A percentile compares a stretch with the other conserved stretches of the same genome.
Conservation (phyloP, 495 filamentous ascomycete genomes). For the Baudoinia panamericana region DNA sequence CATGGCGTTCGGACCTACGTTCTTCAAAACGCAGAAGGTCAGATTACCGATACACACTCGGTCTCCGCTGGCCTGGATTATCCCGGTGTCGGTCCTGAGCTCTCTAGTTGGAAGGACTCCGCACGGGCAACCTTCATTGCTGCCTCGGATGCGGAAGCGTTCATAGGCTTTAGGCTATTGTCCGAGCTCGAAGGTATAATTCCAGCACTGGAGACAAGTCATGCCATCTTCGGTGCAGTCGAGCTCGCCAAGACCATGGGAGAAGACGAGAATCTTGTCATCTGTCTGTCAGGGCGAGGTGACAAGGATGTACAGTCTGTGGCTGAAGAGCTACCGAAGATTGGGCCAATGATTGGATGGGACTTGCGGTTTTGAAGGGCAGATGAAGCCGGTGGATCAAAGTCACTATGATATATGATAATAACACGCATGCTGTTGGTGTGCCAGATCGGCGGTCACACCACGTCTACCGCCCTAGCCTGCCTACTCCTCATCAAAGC, state of each 20-base stretch:
- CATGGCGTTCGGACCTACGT: constrained; percentile 95
- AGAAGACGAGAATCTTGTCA: constrained; percentile 81
- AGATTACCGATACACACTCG: constrained; percentile 89
- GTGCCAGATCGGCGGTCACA: not conserved
- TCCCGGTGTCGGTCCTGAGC: constrained; percentile 88
- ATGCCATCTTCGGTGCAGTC: constrained; percentile 80
- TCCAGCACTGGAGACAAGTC: constrained; percentile 83
- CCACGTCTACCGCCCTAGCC: too few relatives aligned
- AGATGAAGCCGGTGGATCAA: not conserved
- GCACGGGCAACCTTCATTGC: constrained; percentile 77
- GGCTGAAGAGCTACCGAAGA: constrained; percentile 75
- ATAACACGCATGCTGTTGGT: not conserved
- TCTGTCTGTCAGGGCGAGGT: constrained; percentile 81
- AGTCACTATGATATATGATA: not conserved
- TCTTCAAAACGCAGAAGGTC: constrained; percentile 79
- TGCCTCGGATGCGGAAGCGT: constrained; percentile 83
- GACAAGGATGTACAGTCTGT: constrained; percentile 99
- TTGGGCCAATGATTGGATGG: constrained; percentile 92
- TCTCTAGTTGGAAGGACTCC: constrained; percentile 82
- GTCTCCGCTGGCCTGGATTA: constrained; percentile 97
- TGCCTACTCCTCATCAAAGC: too few relatives aligned
- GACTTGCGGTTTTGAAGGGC: constrained; percentile 68
- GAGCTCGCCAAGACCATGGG: constrained; percentile 85
- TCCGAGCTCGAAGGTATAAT: constrained; percentile 89
- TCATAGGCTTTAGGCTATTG: constrained; percentile 75